phyloP scores from a whole-genome alignment of 2,329 filamentous ascomycete species.

The Neopestalotiopsis sp. region DNA sequence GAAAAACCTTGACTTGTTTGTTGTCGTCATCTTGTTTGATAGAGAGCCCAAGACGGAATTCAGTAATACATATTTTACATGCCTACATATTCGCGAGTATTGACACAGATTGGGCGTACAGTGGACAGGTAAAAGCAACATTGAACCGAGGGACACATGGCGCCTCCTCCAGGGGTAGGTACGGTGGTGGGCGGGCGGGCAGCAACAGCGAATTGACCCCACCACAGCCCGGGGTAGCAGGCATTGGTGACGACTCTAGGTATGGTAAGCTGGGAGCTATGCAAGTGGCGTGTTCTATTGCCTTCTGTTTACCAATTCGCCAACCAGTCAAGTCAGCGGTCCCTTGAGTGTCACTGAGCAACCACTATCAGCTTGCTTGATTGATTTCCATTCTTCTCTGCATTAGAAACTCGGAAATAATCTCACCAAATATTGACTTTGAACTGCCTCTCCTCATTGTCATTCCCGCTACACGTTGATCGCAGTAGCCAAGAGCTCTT shows the following conservation, averaged over 20 bases:
- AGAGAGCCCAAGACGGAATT: too few relatives aligned
- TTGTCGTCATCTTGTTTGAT: too few relatives aligned
- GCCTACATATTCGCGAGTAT: too few relatives aligned
- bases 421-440: background rate
- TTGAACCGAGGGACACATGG: too few relatives aligned
- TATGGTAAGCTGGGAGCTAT: background rate
- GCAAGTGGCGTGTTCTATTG: background rate
- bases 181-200: too few relatives aligned
- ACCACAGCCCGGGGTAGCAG: background rate
- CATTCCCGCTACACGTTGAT: background rate
- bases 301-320: background rate
- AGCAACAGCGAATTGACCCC: too few relatives aligned
- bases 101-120: too few relatives aligned
- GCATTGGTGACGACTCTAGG: background rate
- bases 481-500: background rate
- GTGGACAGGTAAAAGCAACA: too few relatives aligned
- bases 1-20: too few relatives aligned
- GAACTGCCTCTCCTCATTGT: background rate
- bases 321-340: background rate
- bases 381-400: background rate
- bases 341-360: background rate
- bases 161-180: too few relatives aligned
- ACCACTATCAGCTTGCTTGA: background rate
- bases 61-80: too few relatives aligned
- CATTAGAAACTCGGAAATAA: background rate